Conservation (phyloP, 169 alveolate genomes). For the Cryptosporidium sp. region DNA sequence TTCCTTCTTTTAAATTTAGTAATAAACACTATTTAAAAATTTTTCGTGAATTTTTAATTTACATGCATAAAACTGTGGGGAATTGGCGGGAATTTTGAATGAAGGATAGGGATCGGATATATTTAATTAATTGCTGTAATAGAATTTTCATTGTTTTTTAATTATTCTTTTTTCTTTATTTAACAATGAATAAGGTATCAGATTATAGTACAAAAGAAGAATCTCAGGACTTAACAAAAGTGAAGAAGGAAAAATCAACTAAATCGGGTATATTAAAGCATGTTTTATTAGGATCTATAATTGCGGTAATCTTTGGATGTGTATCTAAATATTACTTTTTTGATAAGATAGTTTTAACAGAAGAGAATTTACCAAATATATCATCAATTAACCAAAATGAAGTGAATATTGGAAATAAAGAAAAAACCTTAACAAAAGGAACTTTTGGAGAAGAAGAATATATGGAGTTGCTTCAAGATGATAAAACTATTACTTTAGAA, state of each 20-base stretch:
- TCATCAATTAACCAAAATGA: background rate
- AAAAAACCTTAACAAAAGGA: background rate
- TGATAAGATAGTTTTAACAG: background rate
- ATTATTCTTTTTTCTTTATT: background rate
- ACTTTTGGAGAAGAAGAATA: conserved; percentile 31
- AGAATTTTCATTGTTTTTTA: no score
- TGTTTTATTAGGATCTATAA: conserved; percentile 22
- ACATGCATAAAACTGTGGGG: conserved; percentile 2
- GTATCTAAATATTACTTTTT: background rate
- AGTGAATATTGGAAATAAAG: background rate
- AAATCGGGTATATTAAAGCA: conserved; percentile 10
- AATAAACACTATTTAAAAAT: background rate
- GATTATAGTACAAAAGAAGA: background rate
- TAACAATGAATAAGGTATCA: background rate
- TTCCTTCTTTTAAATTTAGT: background rate
- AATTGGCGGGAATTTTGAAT: background rate
- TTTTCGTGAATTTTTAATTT: background rate
- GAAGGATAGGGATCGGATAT: background rate
- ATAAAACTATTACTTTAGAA: background rate
- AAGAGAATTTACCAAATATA: background rate
- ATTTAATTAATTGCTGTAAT: no score
- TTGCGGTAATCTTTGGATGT: conserved; percentile 26
- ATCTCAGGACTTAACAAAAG: background rate
- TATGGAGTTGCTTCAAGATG: background rate
- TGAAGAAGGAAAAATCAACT: background rate